Evolutionary conservation across 768 basidiomycete species (phyloP).

Genomic region (Psilocybe subaeruginosa): DNA sequence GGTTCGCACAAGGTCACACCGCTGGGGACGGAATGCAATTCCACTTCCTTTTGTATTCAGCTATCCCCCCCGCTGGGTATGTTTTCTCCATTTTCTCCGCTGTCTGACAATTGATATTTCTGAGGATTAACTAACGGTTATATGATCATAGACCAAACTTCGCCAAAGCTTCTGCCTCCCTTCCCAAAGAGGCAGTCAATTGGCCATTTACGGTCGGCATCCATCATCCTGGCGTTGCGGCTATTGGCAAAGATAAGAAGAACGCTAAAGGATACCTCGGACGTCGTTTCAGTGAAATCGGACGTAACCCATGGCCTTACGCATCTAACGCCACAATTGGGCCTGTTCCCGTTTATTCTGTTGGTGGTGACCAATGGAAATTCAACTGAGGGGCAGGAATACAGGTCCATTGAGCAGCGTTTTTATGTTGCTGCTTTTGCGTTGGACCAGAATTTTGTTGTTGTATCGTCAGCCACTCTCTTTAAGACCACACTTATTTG

Average conservation of each 20-base stretch:
- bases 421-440: too few species aligned
- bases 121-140: too few species aligned
- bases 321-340: not conserved
- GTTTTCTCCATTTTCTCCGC: not conserved
- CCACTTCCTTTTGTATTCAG: too few species aligned
- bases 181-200: not conserved
- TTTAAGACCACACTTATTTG: too few species aligned
- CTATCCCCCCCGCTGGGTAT: not conserved
- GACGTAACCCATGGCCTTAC: not conserved
- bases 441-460: too few species aligned
- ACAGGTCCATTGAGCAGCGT: too few species aligned
- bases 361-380: not conserved
- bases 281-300: not conserved
- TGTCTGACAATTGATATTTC: too few species aligned
- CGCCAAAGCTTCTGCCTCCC: not conserved
- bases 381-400: not conserved
- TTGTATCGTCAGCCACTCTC: too few species aligned
- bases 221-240: not conserved
- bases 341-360: not conserved
- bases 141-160: too few species aligned
- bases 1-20: not conserved
- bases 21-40: not conserved
- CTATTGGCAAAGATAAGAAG: not conserved
- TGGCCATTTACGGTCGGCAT: conserved; percentile 2
- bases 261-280: not conserved